Evolutionary conservation across 2,329 filamentous ascomycete genomes (phyloP), one percentile per base, ranked within the genome.

Genomic region (Fusarium albidum): DNA sequence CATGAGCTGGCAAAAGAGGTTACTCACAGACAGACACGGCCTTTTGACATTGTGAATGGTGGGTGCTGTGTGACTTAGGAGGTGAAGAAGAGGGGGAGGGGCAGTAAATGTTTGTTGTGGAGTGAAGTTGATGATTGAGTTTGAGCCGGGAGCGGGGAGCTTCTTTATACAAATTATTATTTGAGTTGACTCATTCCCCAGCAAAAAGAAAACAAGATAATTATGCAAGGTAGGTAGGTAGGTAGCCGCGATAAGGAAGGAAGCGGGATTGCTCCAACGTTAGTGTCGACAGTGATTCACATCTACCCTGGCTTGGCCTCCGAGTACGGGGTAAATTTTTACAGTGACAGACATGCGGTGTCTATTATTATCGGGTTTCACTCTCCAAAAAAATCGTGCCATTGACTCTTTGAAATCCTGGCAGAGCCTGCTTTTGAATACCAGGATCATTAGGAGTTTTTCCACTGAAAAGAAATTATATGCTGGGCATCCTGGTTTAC

Each of bases 11-110:
- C 21, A 21, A 21, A 29, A 14, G 5, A 2, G 27, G 15, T 15
- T 21, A 43, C 55, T 55, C 40, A 59, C 45, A 55, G 55, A 51
- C 56, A 59, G 17, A 59, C 50, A 33, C 55, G 56, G 21, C 55
- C 49, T 55, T 59, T 59, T 39, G 55, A 37, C 55, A 59, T 59
- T 14, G 11, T 48, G 45, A 28, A 35, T 10, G 9, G 18, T n/a
- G 15, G 11, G 13, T 10, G 26, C 13, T 45, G 17, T 14, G 13
- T 21, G 21, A 21, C 21, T 21, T 12, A 21, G 5, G 6, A 45
- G 18, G 26, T 12, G 29, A n/a, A 21, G n/a, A 50, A 13, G 26
- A 38, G 18, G 15, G 37, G 28, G 21, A 21, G 7, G 21, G 21
- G 21, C 21, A 7, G 21, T 21, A 7, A 21, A 21, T 21, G 21